Base-by-base conservation (phyloP, 805 yeast genomes). In the Lipomyces spencermartinsiae region DNA sequence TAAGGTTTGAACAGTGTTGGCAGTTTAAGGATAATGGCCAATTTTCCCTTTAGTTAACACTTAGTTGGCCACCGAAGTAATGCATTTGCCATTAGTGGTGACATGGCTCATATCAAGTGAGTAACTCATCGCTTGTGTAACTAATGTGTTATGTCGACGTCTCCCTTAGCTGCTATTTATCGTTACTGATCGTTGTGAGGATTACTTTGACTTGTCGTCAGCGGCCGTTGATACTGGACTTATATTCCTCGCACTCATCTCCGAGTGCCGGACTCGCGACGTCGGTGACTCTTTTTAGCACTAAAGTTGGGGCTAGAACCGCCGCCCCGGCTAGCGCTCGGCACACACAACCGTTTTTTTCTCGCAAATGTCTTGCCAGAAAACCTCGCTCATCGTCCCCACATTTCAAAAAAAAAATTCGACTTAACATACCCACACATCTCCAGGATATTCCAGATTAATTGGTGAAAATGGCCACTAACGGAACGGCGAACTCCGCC, bases 401-500 rank as follows among this genome's bases (percentile, higher is more conserved):
- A 37, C 43, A 37, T 37, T 35, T 37, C 43, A 37, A 6, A 12
- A 35, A 12, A 37, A 6, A 12, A 35, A 12, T 12, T 37, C 16
- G 4, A 37, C 14, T 5, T 37, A 16, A 37, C 12, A 10, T 37
- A 37, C 49, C 10, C 49, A 19, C 49, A 43, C 8, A 16, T 19
- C 12, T 16, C 5, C 43, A 37, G 14, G 43, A 43, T 16, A 43
- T 8, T 8, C 49, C 49, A 43, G 22, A n/a, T 4, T n/a, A 43
- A 43, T 8, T n/a, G n/a, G 22, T n/a, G 10, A 6, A n/a, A 43
- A 43, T 43, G 49, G 49, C 49, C 22, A 43, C 49, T 16, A 56
- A 58, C 54, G 53, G 46, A 49, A 35, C 62, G 29, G 51, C 19
- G 19, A 53, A 9, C 53, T 35, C 37, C 46, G 58, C 46, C 25